These are phyloP conservation scores for Delitschia confertaspora DNA, from an alignment of 495 filamentous ascomycete species.

Conservation along the genomic window DNA sequence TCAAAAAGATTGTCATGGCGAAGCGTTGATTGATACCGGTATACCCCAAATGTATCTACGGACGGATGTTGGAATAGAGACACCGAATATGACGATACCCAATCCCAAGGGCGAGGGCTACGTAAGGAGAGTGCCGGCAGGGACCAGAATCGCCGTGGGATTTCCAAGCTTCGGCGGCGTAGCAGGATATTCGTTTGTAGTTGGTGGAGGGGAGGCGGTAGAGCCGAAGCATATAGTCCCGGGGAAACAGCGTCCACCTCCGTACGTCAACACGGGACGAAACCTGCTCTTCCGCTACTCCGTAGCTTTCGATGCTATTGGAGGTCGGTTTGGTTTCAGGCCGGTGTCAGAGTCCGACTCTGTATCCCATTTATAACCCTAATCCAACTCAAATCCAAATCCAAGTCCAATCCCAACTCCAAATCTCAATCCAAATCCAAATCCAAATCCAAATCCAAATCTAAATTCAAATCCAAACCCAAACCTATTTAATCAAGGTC, in stretches of 20 bases:
- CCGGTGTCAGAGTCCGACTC: background rate
- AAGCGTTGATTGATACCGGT: slow-evolving; percentile 14
- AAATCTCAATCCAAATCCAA: too few species aligned
- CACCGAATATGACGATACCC: slow-evolving; percentile 8
- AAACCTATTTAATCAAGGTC: too few species aligned
- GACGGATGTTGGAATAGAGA: slow-evolving; percentile 1
- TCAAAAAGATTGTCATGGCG: background rate
- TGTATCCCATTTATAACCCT: too few species aligned
- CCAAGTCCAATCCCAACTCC: too few species aligned
- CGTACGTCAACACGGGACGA: slow-evolving; percentile 20
- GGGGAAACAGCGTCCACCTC: slow-evolving; percentile 1
- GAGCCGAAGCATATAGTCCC: slow-evolving; percentile 10
- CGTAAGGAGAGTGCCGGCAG: slow-evolving; percentile 8
- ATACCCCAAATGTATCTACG: slow-evolving; percentile 20
- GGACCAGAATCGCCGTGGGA: slow-evolving; percentile 2
- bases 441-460: too few species aligned
- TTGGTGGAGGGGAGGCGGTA: slow-evolving; percentile 3
- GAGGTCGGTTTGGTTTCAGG: slow-evolving; percentile 17
- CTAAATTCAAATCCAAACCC: too few species aligned
- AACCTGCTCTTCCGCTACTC: slow-evolving; percentile 12
- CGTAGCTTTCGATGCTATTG: slow-evolving; percentile 19
- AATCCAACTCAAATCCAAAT: too few species aligned
- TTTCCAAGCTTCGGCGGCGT: slow-evolving; percentile 4
- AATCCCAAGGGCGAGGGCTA: slow-evolving; percentile 11
- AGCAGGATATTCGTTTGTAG: slow-evolving; percentile 9